Conservation (phyloP, 2,329 filamentous ascomycete genomes). For the Hymenoscyphus occultus region DNA sequence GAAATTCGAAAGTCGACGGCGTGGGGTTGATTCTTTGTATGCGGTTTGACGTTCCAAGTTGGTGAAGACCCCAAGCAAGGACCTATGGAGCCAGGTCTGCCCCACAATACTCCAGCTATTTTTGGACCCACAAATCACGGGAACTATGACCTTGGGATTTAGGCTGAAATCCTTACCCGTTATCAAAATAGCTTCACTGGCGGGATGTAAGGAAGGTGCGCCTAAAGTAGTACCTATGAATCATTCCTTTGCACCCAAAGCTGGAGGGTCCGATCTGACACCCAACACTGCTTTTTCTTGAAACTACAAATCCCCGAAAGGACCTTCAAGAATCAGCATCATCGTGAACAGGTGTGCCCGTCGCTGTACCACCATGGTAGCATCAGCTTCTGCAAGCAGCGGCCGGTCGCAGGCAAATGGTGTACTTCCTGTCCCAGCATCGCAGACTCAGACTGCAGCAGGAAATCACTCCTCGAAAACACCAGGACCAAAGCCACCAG, state of each 20-base stretch:
- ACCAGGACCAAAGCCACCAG: slow-evolving; percentile 44
- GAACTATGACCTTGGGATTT: neutral
- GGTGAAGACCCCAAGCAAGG: neutral
- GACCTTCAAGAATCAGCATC: neutral
- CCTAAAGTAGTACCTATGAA: neutral
- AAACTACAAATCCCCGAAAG: neutral
- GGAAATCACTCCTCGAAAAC: slow-evolving; percentile 40
- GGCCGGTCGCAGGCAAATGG: slow-evolving; percentile 46
- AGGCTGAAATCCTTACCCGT: neutral
- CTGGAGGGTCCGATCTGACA: neutral
- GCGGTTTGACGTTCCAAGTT: neutral
- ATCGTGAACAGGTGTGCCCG: neutral
- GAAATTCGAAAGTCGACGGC: neutral
- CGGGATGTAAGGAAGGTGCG: no score
- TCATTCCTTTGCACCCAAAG: neutral
- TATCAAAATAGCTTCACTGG: neutral
- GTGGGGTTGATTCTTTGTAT: neutral
- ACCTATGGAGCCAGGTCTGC: neutral
- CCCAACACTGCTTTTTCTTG: neutral
- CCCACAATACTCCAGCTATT: no score
- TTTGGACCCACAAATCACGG: neutral
- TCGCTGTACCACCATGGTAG: slow-evolving; percentile 21
- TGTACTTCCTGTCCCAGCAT: slow-evolving; percentile 48
- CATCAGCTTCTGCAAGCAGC: slow-evolving; percentile 30
- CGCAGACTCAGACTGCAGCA: slow-evolving; percentile 42